These are phyloP conservation scores for Aquilaria yunnanensis DNA, from an alignment of 345 rosid genomes.

Conservation along the genomic window DNA sequence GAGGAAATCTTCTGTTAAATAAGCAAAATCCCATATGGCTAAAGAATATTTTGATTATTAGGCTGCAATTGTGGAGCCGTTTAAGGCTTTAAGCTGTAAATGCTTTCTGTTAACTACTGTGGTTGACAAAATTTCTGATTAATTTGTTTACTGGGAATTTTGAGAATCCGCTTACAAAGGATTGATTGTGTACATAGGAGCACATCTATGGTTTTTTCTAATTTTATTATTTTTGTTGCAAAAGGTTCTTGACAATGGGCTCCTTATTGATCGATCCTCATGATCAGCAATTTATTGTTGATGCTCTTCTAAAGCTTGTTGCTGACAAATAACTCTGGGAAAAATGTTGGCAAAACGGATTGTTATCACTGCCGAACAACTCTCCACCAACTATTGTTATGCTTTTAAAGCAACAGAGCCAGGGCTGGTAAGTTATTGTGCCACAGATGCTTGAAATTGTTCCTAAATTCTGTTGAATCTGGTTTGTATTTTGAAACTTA, in stretches of 20 bases:
- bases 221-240: slow-evolving; percentile 6
- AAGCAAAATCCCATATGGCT: too few relatives aligned
- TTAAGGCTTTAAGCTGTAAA: too few relatives aligned
- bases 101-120: too few relatives aligned
- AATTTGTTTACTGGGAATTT: too few relatives aligned
- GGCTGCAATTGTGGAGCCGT: too few relatives aligned
- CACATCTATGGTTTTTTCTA: not conserved
- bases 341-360: slow-evolving; percentile 89
- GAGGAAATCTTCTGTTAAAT: too few relatives aligned
- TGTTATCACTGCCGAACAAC: slow-evolving; percentile 72
- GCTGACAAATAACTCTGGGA: slow-evolving; percentile 96
- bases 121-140: too few relatives aligned
- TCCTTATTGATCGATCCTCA: slow-evolving; percentile 98
- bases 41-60: too few relatives aligned
- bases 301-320: slow-evolving; percentile 94
- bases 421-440: slow-evolving; percentile 40
- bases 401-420: slow-evolving; percentile 61
- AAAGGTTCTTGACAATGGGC: slow-evolving; percentile 95
- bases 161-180: too few relatives aligned
- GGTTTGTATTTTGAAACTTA: not conserved
- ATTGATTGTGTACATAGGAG: too few relatives aligned
- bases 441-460: not conserved
- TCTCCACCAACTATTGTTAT: slow-evolving; percentile 86
- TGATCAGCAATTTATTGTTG: slow-evolving; percentile 83
- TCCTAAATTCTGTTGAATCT: not conserved